Evolutionary conservation across 1,139 yeast species (phyloP).

Genomic region (Blastobotrys indianensis): DNA sequence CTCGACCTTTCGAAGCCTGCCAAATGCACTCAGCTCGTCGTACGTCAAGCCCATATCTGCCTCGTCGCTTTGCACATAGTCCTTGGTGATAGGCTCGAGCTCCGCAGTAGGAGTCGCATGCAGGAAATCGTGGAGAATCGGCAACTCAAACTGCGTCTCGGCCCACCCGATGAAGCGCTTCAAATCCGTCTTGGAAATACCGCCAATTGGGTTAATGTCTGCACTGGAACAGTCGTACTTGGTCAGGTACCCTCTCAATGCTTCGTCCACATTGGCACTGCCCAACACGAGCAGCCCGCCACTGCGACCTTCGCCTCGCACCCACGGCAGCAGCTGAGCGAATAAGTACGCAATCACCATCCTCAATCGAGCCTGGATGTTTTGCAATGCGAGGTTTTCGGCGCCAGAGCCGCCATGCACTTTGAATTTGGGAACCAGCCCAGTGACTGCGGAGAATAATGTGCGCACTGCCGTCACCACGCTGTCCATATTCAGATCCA

Average conservation of each 20-base stretch:
- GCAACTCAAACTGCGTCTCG: slow-evolving; percentile 58
- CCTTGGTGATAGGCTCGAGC: slow-evolving; percentile 87
- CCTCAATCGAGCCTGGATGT: slow-evolving; percentile 90
- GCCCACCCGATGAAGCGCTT: slow-evolving; percentile 84
- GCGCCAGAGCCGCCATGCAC: slow-evolving; percentile 89
- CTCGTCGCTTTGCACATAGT: slow-evolving; percentile 93
- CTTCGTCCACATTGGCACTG: slow-evolving; percentile 97
- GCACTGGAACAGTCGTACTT: slow-evolving; percentile 97
- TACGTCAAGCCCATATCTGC: slow-evolving; percentile 98
- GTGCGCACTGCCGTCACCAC: slow-evolving; percentile 68
- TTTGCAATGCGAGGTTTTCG: slow-evolving; percentile 89
- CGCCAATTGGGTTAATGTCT: slow-evolving; percentile 95
- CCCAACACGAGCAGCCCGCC: slow-evolving; percentile 89
- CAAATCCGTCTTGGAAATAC: slow-evolving; percentile 88
- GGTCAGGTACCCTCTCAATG: slow-evolving; percentile 89
- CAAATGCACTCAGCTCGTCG: slow-evolving; percentile 86
- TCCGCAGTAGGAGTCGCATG: slow-evolving; percentile 97
- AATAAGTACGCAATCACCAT: slow-evolving; percentile 91
- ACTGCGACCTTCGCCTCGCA: slow-evolving; percentile 56
- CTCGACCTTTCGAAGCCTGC: slow-evolving; percentile 84
- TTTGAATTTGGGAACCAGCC: slow-evolving; percentile 79
- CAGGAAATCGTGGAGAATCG: slow-evolving; percentile 69
- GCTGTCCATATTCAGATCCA: slow-evolving; percentile 85
- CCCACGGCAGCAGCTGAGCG: slow-evolving; percentile 96
- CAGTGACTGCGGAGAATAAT: slow-evolving; percentile 84